phyloP scores from a whole-genome alignment of 805 yeast genomes.

The Schizosaccharomyces octosporus region DNA sequence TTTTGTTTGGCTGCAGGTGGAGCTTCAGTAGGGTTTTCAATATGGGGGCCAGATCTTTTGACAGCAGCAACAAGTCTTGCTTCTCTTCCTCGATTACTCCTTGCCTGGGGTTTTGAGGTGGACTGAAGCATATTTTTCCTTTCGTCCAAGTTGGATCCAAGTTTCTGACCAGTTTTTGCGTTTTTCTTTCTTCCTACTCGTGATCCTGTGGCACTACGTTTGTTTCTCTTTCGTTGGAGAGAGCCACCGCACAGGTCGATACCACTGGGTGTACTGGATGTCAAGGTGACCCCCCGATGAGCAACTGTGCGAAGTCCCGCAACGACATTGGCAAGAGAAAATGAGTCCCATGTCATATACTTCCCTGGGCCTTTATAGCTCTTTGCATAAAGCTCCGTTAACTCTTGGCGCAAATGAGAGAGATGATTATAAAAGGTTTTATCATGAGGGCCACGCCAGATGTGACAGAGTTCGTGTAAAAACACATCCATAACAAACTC shows the following conservation, averaged over 20 bases:
- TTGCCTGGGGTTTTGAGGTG: not conserved
- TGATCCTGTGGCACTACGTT: not conserved
- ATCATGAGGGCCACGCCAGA: constrained; percentile 8
- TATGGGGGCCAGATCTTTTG: not conserved
- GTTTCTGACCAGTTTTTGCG: not conserved
- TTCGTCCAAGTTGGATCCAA: not conserved
- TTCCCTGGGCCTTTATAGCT: constrained; percentile 10
- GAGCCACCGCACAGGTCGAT: constrained; percentile 1
- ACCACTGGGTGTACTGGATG: not conserved
- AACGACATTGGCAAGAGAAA: not conserved
- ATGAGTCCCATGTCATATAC: constrained; percentile 6
- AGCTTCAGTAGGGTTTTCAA: no score
- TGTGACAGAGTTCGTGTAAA: constrained; percentile 9
- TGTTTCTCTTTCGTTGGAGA: not conserved
- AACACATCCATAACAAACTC: constrained; percentile 7
- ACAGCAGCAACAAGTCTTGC: not conserved
- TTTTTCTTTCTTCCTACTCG: not conserved
- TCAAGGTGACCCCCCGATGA: not conserved
- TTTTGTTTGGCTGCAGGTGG: no score
- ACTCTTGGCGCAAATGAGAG: constrained; percentile 6
- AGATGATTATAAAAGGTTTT: constrained; percentile 7
- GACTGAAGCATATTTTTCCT: not conserved
- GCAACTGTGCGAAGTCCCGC: not conserved
- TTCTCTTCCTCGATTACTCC: not conserved
- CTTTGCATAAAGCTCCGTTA: constrained; percentile 4